These are phyloP conservation scores for Moringa oleifera DNA, from an alignment of 345 rosid species.

Conservation along the genomic window DNA sequence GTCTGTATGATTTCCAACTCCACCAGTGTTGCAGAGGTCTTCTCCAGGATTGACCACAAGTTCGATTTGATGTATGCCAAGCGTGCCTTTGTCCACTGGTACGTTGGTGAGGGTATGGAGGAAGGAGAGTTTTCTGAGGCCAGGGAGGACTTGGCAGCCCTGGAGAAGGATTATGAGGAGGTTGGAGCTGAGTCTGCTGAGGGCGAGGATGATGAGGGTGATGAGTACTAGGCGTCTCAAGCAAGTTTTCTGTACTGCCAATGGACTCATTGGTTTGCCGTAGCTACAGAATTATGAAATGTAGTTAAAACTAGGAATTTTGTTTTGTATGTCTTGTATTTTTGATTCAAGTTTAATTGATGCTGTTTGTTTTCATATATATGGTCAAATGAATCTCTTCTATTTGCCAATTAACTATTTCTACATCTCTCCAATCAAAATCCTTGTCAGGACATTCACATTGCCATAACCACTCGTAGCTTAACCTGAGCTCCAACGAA, in stretches of 20 bases:
- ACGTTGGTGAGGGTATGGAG: slow-evolving; percentile 68
- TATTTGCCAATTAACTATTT: too few species aligned
- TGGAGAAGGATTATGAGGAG: too few species aligned
- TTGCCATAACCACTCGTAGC: too few species aligned
- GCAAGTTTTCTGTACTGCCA: slow-evolving; percentile 1
- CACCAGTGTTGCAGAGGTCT: slow-evolving; percentile 52
- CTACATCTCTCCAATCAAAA: too few species aligned
- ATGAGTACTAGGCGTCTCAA: slow-evolving; percentile 28
- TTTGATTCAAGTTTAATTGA: neutral
- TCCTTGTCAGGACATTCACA: too few species aligned
- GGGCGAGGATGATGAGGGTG: slow-evolving; percentile 46
- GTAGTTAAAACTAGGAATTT: too few species aligned
- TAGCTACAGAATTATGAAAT: too few species aligned
- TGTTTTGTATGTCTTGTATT: too few species aligned
- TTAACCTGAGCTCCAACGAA: too few species aligned
- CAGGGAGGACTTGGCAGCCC: slow-evolving; percentile 49
- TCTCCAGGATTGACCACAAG: slow-evolving; percentile 47
- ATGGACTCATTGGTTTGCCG: slow-evolving; percentile 24
- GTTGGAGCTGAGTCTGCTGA: slow-evolving; percentile 52
- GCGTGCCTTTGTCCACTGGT: slow-evolving; percentile 62
- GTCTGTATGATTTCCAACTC: slow-evolving; percentile 63
- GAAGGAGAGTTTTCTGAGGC: slow-evolving; percentile 63
- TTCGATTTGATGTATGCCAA: slow-evolving; percentile 57
- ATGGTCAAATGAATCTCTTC: too few species aligned
- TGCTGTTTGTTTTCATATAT: too few species aligned